phyloP scores from a whole-genome alignment of 106 monocot genomes.

The Acorus gramineus region DNA sequence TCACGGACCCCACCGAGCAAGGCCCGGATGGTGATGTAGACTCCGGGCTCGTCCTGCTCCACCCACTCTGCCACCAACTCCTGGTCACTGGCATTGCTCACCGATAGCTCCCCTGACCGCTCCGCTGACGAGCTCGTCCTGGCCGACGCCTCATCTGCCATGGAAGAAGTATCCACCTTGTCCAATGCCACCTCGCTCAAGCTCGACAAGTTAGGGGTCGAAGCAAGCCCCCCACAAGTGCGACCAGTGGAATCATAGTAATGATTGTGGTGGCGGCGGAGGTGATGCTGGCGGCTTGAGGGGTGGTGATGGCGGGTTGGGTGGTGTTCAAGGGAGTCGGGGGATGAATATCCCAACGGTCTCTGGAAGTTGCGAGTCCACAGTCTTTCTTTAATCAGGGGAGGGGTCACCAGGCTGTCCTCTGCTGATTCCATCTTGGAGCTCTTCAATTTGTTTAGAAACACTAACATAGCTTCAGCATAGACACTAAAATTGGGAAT shows the following conservation, averaged over 20 bases:
- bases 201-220: conserved; percentile 82
- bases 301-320: conserved; percentile 4
- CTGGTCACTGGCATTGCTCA: conserved; percentile 81
- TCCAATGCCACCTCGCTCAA: conserved; percentile 39
- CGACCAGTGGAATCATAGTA: conserved; percentile 13
- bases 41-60: conserved; percentile 95
- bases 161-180: conserved; percentile 67
- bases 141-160: conserved; percentile 39
- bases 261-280: not conserved
- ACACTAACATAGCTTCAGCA: no score
- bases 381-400: conserved; percentile 45
- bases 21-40: conserved; percentile 84
- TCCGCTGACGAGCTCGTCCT: conserved; percentile 62
- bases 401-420: conserved; percentile 64
- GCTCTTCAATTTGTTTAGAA: conserved; percentile 14
- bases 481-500: no score
- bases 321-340: conserved; percentile 48
- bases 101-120: conserved; percentile 59
- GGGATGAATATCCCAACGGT: conserved; percentile 37
- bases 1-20: conserved; percentile 70
- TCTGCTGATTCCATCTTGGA: conserved; percentile 56
- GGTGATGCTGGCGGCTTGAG: no score
- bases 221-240: conserved; percentile 22
- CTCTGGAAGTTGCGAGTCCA: conserved; percentile 27
- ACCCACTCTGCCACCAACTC: conserved; percentile 76